Conservation (phyloP, 2,329 filamentous ascomycete species). For the Immersiporthe knoxdaviesiana region DNA sequence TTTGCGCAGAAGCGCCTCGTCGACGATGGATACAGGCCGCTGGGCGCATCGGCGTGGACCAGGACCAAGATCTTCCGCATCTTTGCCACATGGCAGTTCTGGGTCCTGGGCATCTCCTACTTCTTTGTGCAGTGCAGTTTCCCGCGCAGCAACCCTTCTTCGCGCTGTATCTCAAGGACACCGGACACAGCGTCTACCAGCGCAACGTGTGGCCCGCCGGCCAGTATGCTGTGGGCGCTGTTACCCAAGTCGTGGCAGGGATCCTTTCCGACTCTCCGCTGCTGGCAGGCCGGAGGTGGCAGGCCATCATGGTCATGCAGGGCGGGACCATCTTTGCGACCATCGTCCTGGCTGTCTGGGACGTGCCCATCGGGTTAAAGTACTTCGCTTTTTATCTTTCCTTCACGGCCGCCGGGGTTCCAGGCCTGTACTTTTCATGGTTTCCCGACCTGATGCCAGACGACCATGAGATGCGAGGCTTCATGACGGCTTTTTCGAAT, state of each 20-base stretch:
- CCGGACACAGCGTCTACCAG: conserved; percentile 19
- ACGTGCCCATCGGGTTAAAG: conserved; percentile 22
- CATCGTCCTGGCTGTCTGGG: conserved; percentile 26
- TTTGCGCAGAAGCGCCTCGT: conserved; percentile 23
- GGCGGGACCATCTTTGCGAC: conserved; percentile 29
- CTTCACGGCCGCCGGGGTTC: conserved; percentile 28
- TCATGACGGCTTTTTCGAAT: conserved; percentile 31
- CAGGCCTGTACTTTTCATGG: conserved; percentile 32
- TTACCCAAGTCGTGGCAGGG: conserved; percentile 25
- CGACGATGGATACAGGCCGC: conserved; percentile 24
- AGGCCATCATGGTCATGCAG: conserved; percentile 30
- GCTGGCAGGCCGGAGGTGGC: conserved; percentile 24
- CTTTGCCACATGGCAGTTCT: conserved; percentile 23
- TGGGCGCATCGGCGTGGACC: conserved; percentile 20
- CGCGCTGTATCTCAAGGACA: conserved; percentile 22
- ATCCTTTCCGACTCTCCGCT: conserved; percentile 31
- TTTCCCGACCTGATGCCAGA: conserved; percentile 35
- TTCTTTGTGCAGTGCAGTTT: conserved; percentile 30
- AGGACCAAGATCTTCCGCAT: conserved; percentile 23
- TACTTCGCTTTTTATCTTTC: conserved; percentile 33
- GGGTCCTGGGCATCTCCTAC: conserved; percentile 26
- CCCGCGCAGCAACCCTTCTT: conserved; percentile 26
- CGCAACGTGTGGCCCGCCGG: conserved; percentile 28
- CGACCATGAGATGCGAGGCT: conserved; percentile 35
- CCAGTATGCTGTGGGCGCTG: conserved; percentile 21